Evolutionary conservation across 2,329 filamentous ascomycete species (phyloP).

Genomic region (Trichoderma sp.): DNA sequence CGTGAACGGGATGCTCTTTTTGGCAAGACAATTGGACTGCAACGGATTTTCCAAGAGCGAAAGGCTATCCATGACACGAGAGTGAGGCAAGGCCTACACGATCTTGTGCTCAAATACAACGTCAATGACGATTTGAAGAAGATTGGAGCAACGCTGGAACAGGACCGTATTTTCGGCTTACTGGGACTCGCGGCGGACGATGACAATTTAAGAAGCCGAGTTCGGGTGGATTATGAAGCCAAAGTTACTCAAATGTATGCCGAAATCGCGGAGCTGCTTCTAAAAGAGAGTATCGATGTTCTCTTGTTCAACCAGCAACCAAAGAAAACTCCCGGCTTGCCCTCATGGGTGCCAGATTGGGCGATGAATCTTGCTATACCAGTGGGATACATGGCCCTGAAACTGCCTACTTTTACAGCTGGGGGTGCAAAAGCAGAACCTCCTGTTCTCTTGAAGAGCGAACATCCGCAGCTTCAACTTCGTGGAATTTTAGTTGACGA

Average conservation of each 20-base stretch:
- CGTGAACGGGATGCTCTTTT: conserved; percentile 27
- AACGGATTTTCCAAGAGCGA: conserved; percentile 35
- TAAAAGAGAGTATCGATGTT: conserved; percentile 30
- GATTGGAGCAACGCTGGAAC: conserved; percentile 31
- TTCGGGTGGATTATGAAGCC: conserved; percentile 25
- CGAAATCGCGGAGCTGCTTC: conserved; percentile 28
- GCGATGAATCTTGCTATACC: conserved; percentile 33
- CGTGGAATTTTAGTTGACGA: conserved; percentile 29
- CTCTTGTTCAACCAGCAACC: conserved; percentile 35
- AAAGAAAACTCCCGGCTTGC: conserved; percentile 27
- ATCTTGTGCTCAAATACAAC: conserved; percentile 35
- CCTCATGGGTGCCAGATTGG: conserved; percentile 41
- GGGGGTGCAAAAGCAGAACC: conserved; percentile 23
- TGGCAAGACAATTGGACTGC: conserved; percentile 25
- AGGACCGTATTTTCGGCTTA: conserved; percentile 37
- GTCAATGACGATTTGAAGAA: conserved; percentile 29
- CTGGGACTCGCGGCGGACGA: conserved; percentile 33
- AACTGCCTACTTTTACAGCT: conserved; percentile 29
- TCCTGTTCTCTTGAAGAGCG: conserved; percentile 10
- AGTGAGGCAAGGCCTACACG: conserved; percentile 27
- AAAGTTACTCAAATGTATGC: conserved; percentile 24
- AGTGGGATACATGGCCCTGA: conserved; percentile 28
- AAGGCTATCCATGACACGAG: conserved; percentile 31
- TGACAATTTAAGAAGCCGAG: conserved; percentile 22
- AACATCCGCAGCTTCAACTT: conserved; percentile 22